Evolutionary conservation across 2,329 filamentous ascomycete species (phyloP).

Genomic region (Hawksworthiomyces lignivorus): DNA sequence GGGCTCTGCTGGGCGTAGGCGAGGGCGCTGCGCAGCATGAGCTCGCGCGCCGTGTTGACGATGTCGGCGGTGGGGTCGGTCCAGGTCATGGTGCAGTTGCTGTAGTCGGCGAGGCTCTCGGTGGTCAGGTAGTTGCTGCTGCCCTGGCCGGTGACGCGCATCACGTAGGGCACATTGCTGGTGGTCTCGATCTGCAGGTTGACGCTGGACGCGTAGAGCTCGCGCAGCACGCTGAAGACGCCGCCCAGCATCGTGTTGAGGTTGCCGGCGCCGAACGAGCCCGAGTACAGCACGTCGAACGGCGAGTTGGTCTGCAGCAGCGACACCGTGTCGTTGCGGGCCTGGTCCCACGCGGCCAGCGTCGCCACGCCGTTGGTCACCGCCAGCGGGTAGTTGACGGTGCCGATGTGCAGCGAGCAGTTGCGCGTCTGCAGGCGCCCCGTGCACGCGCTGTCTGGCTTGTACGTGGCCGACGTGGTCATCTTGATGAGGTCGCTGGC

Average conservation of each 20-base stretch:
- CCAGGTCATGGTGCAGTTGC: conserved; percentile 8
- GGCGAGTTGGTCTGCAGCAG: background rate
- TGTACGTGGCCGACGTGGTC: background rate
- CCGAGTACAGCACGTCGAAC: background rate
- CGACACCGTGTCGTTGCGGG: conserved; percentile 4
- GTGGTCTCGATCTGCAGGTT: background rate
- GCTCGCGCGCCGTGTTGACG: conserved; percentile 4
- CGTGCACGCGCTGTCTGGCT: background rate
- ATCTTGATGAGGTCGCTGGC: background rate
- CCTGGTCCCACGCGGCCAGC: background rate
- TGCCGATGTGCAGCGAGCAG: background rate
- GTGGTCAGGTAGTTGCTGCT: conserved; percentile 5
- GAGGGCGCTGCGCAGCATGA: conserved; percentile 7
- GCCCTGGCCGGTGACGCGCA: background rate
- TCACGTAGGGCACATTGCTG: background rate
- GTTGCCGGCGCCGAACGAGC: background rate
- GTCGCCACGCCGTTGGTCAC: background rate
- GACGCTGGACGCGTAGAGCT: background rate
- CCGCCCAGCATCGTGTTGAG: conserved; percentile 1
- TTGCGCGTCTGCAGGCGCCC: background rate
- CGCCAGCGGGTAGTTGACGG: background rate
- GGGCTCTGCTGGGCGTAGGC: background rate
- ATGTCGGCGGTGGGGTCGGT: conserved; percentile 5
- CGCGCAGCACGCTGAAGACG: background rate
- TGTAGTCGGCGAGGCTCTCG: background rate